A percentile compares a stretch with the other conserved stretches of the same genome.
phyloP scores from a whole-genome alignment of 345 rosid genomes.

The Hirschfeldia incana region DNA sequence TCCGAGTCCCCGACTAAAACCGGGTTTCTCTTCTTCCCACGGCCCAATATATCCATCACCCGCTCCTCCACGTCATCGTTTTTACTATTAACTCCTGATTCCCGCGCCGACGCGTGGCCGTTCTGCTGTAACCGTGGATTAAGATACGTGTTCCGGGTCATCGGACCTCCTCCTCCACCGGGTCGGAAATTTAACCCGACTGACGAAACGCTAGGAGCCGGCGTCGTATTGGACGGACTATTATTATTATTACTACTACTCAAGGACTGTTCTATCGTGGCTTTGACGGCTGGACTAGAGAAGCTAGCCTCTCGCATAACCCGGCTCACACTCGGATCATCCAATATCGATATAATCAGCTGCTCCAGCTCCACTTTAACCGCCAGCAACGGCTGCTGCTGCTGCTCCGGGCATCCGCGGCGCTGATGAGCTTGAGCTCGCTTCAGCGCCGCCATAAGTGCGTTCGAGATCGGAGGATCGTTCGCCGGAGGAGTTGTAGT shows the following conservation, averaged over 20 bases:
- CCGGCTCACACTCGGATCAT: constrained; percentile 96
- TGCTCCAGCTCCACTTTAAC: constrained; percentile 98
- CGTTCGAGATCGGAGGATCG: constrained; percentile 97
- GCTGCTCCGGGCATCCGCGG: constrained; percentile 98
- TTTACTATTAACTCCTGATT: constrained; percentile 42
- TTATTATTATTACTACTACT: not conserved
- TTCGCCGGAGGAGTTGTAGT: constrained; percentile 40
- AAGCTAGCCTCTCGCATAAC: constrained; percentile 99
- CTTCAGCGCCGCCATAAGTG: constrained; percentile 97
- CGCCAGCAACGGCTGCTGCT: constrained; percentile 92
- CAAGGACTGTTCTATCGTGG: constrained; percentile 87
- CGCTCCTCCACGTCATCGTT: constrained; percentile 66
- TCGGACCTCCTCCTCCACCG: constrained; percentile 24
- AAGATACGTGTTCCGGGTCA: constrained; percentile 62
- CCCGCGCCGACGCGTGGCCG: constrained; percentile 41
- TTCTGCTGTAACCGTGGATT: constrained; percentile 79
- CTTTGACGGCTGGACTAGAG: constrained; percentile 94
- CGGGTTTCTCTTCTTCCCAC: constrained; percentile 75
- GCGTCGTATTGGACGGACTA: constrained; percentile 29
- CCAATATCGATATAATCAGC: constrained; percentile 92
- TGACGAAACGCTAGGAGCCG: constrained; percentile 44
- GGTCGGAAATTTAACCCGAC: constrained; percentile 70
- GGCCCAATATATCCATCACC: constrained; percentile 69
- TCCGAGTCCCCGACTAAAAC: constrained; percentile 91
- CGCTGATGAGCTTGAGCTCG: constrained; percentile 99